A percentile compares a stretch with the other conserved stretches of the same genome.
Evolutionary conservation across 148 eudicot species (phyloP).

Genomic region (Arbutus unedo): DNA sequence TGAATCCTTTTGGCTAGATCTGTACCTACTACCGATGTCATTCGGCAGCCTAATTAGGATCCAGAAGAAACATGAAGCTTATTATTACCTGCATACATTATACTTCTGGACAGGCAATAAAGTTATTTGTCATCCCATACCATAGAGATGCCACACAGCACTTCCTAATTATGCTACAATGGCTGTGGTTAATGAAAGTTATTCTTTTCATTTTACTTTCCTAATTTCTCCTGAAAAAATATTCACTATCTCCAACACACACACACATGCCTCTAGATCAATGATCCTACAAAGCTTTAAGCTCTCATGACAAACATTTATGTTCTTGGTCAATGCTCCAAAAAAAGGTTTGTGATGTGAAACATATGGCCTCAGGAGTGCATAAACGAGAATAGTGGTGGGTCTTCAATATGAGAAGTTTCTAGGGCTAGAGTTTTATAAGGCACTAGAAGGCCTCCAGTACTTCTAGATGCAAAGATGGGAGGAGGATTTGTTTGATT

Average conservation of each 20-base stretch:
- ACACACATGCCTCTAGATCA: background rate
- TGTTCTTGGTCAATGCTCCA: background rate
- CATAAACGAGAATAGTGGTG: background rate
- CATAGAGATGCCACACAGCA: too few relatives aligned
- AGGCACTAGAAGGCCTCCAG: background rate
- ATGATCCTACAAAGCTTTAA: background rate
- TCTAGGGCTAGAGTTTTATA: background rate
- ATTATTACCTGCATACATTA: background rate
- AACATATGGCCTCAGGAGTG: background rate
- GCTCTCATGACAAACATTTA: background rate
- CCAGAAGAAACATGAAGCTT: background rate
- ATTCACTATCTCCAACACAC: background rate
- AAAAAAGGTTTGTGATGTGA: background rate
- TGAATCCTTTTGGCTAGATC: background rate
- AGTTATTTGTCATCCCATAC: too few relatives aligned
- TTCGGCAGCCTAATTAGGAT: background rate
- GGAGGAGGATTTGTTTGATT: background rate
- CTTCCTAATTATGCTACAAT: too few relatives aligned
- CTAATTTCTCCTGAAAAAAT: too few relatives aligned
- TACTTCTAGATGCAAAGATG: background rate
- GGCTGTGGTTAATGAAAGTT: too few relatives aligned
- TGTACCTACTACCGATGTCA: background rate
- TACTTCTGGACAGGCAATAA: background rate
- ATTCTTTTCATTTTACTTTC: too few relatives aligned
- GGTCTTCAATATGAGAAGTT: background rate